Conservation (phyloP, 2,329 filamentous ascomycete genomes). For the Tolypocladium album region DNA sequence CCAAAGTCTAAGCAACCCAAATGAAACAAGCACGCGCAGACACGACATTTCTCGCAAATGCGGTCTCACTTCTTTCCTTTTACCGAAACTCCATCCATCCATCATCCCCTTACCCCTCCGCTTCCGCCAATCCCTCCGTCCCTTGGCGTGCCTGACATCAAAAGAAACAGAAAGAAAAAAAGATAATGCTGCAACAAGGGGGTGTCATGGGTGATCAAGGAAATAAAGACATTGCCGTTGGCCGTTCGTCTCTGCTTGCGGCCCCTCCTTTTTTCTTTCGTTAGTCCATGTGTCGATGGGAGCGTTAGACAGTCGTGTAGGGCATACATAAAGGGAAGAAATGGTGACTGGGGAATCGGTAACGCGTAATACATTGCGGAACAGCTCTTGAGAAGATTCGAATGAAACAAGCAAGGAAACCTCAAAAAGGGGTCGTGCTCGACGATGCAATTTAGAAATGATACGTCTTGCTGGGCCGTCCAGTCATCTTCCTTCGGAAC, state of each 20-base stretch:
- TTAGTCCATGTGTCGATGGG: neutral
- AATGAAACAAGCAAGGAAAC: neutral
- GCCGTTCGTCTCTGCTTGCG: neutral
- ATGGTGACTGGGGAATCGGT: neutral
- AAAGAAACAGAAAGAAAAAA: neutral
- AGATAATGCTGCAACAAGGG: neutral
- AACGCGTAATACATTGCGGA: neutral
- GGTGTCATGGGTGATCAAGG: neutral
- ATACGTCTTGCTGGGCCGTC: constrained; percentile 1
- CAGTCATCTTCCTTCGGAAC: constrained; percentile 7
- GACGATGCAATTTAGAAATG: neutral
- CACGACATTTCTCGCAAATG: neutral
- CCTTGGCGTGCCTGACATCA: neutral
- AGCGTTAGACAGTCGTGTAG: neutral
- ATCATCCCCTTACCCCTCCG: neutral
- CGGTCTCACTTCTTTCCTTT: neutral
- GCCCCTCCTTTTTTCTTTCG: neutral
- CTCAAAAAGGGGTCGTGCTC: neutral
- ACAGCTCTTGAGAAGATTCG: neutral
- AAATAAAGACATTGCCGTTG: neutral
- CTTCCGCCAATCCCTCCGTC: neutral
- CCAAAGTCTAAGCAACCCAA: neutral
- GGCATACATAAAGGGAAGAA: neutral
- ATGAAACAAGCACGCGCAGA: neutral
- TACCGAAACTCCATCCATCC: neutral